Percentiles rank a stretch among this genome's conserved stretches.
These are phyloP conservation scores for Pseudopediastrum boryanum DNA, from an alignment of 139 green algal genomes.

Conservation along the genomic window DNA sequence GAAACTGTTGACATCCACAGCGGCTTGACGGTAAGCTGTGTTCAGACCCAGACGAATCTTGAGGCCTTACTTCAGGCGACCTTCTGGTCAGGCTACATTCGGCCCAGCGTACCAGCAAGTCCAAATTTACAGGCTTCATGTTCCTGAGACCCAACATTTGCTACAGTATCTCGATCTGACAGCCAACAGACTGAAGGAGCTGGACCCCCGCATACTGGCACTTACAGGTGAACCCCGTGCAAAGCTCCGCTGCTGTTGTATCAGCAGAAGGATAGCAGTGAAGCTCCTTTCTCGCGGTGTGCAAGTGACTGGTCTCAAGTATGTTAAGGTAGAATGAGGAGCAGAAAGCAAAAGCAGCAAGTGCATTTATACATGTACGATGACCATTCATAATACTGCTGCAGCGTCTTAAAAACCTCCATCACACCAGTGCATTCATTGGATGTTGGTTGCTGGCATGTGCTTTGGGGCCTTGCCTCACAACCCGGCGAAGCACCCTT, in stretches of 20 bases:
- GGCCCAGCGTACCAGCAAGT: no score
- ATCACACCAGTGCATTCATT: no score
- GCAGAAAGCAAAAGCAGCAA: neutral
- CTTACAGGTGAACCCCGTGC: slow-evolving; percentile 56
- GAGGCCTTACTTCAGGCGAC: neutral
- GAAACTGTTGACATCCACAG: slow-evolving; percentile 50
- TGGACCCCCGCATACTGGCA: slow-evolving; percentile 76
- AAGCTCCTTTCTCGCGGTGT: neutral
- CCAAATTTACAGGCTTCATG: neutral
- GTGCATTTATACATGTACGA: neutral
- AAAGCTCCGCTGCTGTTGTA: neutral
- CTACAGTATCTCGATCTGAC: slow-evolving; percentile 83
- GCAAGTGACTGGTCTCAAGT: no score
- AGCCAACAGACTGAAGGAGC: slow-evolving; percentile 72
- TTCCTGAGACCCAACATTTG: neutral
- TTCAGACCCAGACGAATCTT: neutral
- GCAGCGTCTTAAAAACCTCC: no score
- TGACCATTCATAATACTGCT: neutral
- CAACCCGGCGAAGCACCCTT: no score
- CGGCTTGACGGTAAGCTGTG: slow-evolving; percentile 51
- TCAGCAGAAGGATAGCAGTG: neutral
- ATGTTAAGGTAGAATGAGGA: neutral
- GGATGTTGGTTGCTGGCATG: no score
- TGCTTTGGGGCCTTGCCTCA: no score
- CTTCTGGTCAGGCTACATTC: no score